These are phyloP conservation scores for Annulohypoxylon bovei DNA, from an alignment of 495 filamentous ascomycete species.

Conservation along the genomic window DNA sequence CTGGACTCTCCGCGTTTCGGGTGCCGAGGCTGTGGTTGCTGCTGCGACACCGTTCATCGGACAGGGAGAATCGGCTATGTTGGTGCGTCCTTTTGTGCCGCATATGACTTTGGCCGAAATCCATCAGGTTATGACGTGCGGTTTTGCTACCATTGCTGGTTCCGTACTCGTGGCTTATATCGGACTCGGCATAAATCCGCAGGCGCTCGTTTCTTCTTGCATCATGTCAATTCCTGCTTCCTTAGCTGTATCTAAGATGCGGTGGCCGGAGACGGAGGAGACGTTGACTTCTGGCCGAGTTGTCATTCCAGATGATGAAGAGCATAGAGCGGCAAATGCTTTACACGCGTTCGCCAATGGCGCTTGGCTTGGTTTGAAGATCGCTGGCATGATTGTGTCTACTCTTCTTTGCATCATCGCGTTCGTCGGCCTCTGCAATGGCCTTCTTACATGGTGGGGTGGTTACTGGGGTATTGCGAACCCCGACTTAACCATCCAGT, in stretches of 20 bases:
- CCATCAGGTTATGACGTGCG: conserved; percentile 89
- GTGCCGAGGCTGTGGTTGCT: conserved; percentile 89
- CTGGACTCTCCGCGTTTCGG: conserved; percentile 89
- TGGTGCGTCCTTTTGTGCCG: conserved; percentile 85
- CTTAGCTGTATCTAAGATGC: conserved; percentile 85
- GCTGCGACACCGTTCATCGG: conserved; percentile 95
- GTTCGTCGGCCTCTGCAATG: conserved; percentile 77
- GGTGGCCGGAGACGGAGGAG: conserved; percentile 87
- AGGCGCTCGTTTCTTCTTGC: conserved; percentile 89
- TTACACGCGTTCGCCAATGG: conserved; percentile 89
- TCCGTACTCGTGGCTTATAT: conserved; percentile 85
- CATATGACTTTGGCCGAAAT: conserved; percentile 85
- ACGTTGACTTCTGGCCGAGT: conserved; percentile 81
- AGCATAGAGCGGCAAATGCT: conserved; percentile 75
- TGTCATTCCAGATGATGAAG: conserved; percentile 78
- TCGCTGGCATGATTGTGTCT: conserved; percentile 83
- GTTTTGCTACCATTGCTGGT: conserved; percentile 71
- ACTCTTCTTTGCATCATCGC: conserved; percentile 87
- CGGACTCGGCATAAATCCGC: conserved; percentile 78
- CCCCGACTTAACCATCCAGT: conserved; percentile 73
- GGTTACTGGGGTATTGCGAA: conserved; percentile 78
- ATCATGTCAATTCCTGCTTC: conserved; percentile 95
- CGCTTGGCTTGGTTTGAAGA: conserved; percentile 88
- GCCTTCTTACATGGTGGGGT: conserved; percentile 89
- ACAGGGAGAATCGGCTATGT: conserved; percentile 91